These are phyloP conservation scores for Cladosporium colombiae DNA, from an alignment of 2,329 filamentous ascomycete genomes.

Conservation along the genomic window DNA sequence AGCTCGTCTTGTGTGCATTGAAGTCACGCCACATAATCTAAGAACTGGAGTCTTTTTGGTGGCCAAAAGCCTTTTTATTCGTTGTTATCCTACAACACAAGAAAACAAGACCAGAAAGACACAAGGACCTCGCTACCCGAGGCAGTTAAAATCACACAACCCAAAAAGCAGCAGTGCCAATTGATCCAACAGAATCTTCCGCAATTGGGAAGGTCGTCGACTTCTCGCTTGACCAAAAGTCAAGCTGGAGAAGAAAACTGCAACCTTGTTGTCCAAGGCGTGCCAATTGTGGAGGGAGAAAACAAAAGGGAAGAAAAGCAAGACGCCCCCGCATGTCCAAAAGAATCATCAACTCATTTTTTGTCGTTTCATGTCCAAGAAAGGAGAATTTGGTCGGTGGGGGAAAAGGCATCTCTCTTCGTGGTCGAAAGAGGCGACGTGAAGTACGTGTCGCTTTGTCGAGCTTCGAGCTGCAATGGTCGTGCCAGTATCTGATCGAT, in stretches of 20 bases:
- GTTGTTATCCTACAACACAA: slow-evolving; percentile 21
- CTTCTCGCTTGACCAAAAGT: neutral
- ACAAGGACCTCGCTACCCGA: neutral
- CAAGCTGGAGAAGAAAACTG: neutral
- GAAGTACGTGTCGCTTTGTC: neutral
- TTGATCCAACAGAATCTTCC: neutral
- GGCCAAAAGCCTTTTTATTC: slow-evolving; percentile 18
- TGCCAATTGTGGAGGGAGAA: neutral
- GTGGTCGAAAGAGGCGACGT: neutral
- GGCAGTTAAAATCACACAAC: slow-evolving; percentile 1
- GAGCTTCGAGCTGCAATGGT: no score
- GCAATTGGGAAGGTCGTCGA: neutral
- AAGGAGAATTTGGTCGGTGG: neutral
- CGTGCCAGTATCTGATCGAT: neutral
- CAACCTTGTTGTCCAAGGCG: neutral
- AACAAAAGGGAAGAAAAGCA: neutral
- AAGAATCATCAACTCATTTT: slow-evolving; percentile 11
- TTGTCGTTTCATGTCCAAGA: slow-evolving; percentile 12
- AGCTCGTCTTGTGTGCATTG: neutral
- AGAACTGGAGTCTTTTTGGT: neutral
- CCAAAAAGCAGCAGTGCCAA: neutral
- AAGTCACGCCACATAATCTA: neutral
- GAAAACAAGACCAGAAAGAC: neutral
- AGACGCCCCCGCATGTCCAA: neutral
- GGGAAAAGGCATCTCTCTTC: neutral